A percentile compares a stretch with the other conserved stretches of the same genome.
phyloP scores from a whole-genome alignment of 768 basidiomycete genomes.

The Mycena metata region DNA sequence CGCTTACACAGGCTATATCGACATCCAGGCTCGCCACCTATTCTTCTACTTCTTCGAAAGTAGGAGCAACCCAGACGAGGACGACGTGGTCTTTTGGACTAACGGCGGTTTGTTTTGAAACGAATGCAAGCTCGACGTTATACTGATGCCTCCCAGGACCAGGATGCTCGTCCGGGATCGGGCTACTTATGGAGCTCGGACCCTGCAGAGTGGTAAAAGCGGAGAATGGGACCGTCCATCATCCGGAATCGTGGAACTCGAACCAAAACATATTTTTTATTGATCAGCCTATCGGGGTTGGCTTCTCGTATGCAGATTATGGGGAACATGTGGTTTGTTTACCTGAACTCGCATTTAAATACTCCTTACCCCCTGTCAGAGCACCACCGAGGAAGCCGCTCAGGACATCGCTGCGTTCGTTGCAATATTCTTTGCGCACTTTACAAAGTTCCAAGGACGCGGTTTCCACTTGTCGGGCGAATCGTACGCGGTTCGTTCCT shows the following conservation, averaged over 20 bases:
- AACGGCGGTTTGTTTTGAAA: constrained; percentile 56
- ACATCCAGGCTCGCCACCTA: constrained; percentile 60
- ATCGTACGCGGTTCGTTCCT: constrained; percentile 63
- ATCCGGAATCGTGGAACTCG: constrained; percentile 64
- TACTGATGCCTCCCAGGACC: constrained; percentile 2
- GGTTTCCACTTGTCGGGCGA: constrained; percentile 62
- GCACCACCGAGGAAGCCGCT: constrained; percentile 66
- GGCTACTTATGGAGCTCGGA: constrained; percentile 26
- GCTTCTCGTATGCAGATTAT: constrained; percentile 61
- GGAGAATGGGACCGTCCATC: constrained; percentile 54
- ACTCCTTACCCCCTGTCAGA: constrained; percentile 41
- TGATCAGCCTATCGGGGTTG: constrained; percentile 61
- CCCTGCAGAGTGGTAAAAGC: constrained; percentile 63
- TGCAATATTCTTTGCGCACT: constrained; percentile 68
- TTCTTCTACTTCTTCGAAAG: constrained; percentile 74
- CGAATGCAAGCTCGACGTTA: background rate
- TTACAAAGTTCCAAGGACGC: constrained; percentile 65
- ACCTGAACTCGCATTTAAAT: background rate
- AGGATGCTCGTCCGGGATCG: constrained; percentile 18
- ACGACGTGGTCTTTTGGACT: constrained; percentile 65
- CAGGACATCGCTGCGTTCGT: constrained; percentile 69
- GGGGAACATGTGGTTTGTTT: constrained; percentile 36
- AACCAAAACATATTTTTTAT: constrained; percentile 63
- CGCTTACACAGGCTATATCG: constrained; percentile 63
- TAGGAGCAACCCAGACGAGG: constrained; percentile 57